Conservation (phyloP, 805 yeast genomes). For the Starmerella sp. region DNA sequence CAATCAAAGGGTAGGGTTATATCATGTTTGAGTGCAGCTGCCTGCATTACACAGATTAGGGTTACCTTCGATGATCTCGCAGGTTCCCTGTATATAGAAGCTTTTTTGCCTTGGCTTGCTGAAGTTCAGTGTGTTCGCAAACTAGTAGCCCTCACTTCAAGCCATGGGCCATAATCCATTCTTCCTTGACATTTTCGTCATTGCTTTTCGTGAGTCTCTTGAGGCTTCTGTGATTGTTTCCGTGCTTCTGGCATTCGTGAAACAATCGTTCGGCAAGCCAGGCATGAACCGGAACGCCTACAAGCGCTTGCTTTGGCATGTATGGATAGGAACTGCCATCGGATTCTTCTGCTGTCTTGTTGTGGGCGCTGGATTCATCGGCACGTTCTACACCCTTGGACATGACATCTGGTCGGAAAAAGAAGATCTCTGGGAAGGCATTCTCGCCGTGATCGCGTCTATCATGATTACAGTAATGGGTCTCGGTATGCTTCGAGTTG, state of each 20-base stretch:
- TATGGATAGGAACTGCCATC: constrained; percentile 67
- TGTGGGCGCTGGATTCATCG: constrained; percentile 89
- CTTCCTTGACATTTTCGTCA: constrained; percentile 61
- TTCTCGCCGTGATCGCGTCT: constrained; percentile 82
- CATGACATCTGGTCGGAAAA: constrained; percentile 75
- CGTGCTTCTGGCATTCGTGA: constrained; percentile 79
- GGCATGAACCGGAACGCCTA: constrained; percentile 35
- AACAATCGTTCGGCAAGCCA: constrained; percentile 65
- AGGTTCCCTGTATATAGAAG: not conserved
- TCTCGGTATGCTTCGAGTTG: constrained; percentile 87
- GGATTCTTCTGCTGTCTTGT: constrained; percentile 74
- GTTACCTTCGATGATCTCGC: not conserved
- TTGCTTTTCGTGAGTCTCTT: constrained; percentile 84
- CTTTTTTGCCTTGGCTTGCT: not conserved
- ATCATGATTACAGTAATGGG: constrained; percentile 89
- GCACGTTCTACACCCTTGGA: constrained; percentile 73
- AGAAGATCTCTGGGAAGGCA: constrained; percentile 96
- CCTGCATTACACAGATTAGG: not conserved
- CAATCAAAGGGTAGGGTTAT: not conserved
- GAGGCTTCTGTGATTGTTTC: constrained; percentile 91
- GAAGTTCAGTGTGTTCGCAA: not conserved
- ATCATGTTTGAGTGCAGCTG: not conserved
- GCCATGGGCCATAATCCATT: constrained; percentile 37
- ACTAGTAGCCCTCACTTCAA: not conserved
- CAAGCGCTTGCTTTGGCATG: constrained; percentile 58